A percentile compares a stretch with the other conserved stretches of the same genome.
These are phyloP conservation scores for Monosporascus sp. DNA, from an alignment of 2,329 filamentous ascomycete species.

Conservation along the genomic window DNA sequence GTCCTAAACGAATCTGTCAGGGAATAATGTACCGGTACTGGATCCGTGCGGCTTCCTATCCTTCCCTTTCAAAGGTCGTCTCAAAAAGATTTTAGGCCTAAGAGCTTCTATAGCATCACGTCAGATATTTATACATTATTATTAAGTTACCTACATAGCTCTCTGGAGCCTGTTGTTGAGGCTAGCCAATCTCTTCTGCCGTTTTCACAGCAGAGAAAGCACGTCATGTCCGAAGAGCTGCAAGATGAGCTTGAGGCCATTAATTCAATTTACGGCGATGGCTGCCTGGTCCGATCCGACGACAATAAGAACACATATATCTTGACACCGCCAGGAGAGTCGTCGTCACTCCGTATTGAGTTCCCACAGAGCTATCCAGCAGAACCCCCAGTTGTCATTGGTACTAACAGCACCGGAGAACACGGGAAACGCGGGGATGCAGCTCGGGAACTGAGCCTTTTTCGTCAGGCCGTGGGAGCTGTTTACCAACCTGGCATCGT, in stretches of 20 bases:
- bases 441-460: slow-evolving; percentile 62
- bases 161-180: no score
- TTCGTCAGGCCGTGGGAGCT: slow-evolving; percentile 61
- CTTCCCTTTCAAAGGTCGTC: no score
- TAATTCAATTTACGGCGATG: slow-evolving; percentile 76
- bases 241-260: slow-evolving; percentile 74
- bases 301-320: slow-evolving; percentile 45
- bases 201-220: slow-evolving; percentile 4
- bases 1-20: no score
- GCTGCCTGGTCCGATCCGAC: slow-evolving; percentile 48
- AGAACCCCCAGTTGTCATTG: slow-evolving; percentile 66
- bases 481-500: slow-evolving; percentile 71
- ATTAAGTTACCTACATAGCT: no score
- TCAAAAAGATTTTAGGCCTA: no score
- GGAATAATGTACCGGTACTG: no score
- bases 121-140: no score
- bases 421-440: slow-evolving; percentile 67
- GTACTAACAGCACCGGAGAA: slow-evolving; percentile 72
- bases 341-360: slow-evolving; percentile 54
- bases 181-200: slow-evolving; percentile 3
- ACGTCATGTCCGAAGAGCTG: slow-evolving; percentile 54
- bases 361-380: slow-evolving; percentile 75
- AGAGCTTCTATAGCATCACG: no score
- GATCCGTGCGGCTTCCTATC: no score
- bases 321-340: slow-evolving; percentile 61